Conservation (phyloP, 2,329 filamentous ascomycete species). For the Alternaria arbusti region DNA sequence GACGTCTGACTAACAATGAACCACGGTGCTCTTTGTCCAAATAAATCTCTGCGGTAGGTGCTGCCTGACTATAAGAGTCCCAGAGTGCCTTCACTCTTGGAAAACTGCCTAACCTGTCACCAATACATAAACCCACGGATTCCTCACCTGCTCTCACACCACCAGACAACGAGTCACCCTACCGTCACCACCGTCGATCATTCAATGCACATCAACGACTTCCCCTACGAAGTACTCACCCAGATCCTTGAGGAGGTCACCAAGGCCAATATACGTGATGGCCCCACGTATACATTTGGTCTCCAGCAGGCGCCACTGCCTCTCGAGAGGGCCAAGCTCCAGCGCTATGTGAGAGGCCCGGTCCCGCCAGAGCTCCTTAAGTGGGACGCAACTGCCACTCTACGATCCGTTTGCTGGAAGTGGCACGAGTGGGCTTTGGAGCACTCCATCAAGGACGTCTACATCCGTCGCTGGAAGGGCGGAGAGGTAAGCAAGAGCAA, state of each 20-base stretch:
- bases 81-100: slow-evolving; percentile 7
- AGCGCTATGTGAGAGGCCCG: slow-evolving; percentile 60
- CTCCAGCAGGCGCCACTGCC: slow-evolving; percentile 58
- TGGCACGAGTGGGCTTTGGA: slow-evolving; percentile 63
- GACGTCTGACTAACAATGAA: slow-evolving; percentile 42
- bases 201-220: slow-evolving; percentile 57
- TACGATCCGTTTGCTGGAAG: slow-evolving; percentile 57
- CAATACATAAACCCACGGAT: slow-evolving; percentile 20
- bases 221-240: slow-evolving; percentile 60
- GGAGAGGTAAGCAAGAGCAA: slow-evolving; percentile 46
- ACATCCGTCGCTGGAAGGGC: slow-evolving; percentile 61
- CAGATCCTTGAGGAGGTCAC: slow-evolving; percentile 59
- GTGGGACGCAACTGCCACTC: slow-evolving; percentile 58
- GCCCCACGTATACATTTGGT: slow-evolving; percentile 60
- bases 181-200: slow-evolving; percentile 9
- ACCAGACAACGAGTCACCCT: slow-evolving; percentile 20
- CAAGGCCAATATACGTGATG: slow-evolving; percentile 55
- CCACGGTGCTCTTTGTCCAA: slow-evolving; percentile 35
- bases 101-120: slow-evolving; percentile 21
- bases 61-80: slow-evolving; percentile 36
- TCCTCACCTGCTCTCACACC: slow-evolving; percentile 11
- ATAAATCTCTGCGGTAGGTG: slow-evolving; percentile 33
- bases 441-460: slow-evolving; percentile 59
- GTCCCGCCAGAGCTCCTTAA: slow-evolving; percentile 58
- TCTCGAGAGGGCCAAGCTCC: slow-evolving; percentile 52